Base-by-base conservation (phyloP, 345 rosid species). In the Punica granatum region DNA sequence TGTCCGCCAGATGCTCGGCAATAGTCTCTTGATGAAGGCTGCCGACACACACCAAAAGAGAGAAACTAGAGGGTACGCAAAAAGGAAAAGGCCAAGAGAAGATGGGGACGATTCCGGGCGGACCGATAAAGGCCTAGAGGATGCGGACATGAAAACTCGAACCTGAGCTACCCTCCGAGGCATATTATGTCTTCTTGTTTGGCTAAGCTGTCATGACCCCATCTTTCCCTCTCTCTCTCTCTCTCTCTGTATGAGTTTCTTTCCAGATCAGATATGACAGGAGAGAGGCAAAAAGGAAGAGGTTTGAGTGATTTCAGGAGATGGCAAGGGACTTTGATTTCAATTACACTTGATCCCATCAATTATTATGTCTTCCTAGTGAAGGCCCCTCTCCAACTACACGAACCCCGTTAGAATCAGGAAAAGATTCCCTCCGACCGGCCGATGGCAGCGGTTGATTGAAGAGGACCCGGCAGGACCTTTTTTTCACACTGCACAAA, bases 121-220 rank as follows among this genome's bases (percentile, higher is more conserved):
- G 34, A 26, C 14, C 12, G 23, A n/a, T 31, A 15, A 49, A 39
- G 51, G n/a, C 46, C 60, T 44, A 23, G 48, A 62, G 62, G 64
- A 62, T 25, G n/a, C 59, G 31, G 37, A n/a, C 13, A 30, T 19
- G 33, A 48, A 43, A 68, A n/a, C 32, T 15, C 18, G 61, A 56
- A 8, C 34, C 34, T 15, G 61, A 56, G 6, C 26, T 56, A 56
- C 61, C 61, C 65, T 42, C 31, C 30, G 7, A 66, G 25, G 69
- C 69, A 44, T 53, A 60, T 69, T 49, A 34, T 25, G 74, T 51
- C 63, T 54, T 78, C 81, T 70, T 76, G 33, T 61, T 77, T 72
- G 68, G 77, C 73, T 68, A 70, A 79, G 81, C 82, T 83, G 84
- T 81, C 83, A 77, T 76, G 90, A 74, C 81, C 90, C 83, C 86